Conservation (phyloP, 768 basidiomycete species). For the Fistulinella prunicolor region DNA sequence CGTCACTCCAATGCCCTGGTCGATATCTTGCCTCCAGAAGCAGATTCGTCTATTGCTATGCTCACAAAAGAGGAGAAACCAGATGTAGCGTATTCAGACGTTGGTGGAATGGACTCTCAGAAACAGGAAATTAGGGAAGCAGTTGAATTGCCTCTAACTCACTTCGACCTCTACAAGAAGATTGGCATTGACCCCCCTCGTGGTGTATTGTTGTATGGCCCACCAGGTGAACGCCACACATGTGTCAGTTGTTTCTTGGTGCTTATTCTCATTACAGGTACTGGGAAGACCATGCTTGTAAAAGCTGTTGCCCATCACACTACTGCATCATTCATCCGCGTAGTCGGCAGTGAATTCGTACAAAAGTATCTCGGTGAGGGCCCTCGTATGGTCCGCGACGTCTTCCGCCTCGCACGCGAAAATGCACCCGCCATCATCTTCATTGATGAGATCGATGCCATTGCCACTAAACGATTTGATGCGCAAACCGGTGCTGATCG, state of each 20-base stretch:
- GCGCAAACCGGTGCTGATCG: conserved; percentile 99
- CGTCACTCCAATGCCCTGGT: conserved; percentile 98
- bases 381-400: conserved; percentile 99
- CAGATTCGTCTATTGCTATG: conserved; percentile 96
- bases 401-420: conserved; percentile 95
- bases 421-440: conserved; percentile 98
- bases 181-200: conserved; percentile 99
- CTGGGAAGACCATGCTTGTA: conserved; percentile 99
- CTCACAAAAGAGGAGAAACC: conserved; percentile 93
- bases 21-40: conserved; percentile 97
- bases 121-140: conserved; percentile 99
- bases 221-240: conserved; percentile 64
- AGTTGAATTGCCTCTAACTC: conserved; percentile 93
- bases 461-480: conserved; percentile 99
- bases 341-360: conserved; percentile 97
- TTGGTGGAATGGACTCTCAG: conserved; percentile 96
- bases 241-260: background rate
- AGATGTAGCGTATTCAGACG: conserved; percentile 89
- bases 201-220: conserved; percentile 94
- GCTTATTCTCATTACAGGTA: conserved; percentile 53
- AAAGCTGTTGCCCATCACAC: conserved; percentile 99
- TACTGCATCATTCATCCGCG: conserved; percentile 95
- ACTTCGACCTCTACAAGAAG: conserved; percentile 98
- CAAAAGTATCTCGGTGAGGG: conserved; percentile 99
- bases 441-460: conserved; percentile 98